Base-by-base conservation (phyloP, 495 filamentous ascomycete species). In the Penicillium silybi region DNA sequence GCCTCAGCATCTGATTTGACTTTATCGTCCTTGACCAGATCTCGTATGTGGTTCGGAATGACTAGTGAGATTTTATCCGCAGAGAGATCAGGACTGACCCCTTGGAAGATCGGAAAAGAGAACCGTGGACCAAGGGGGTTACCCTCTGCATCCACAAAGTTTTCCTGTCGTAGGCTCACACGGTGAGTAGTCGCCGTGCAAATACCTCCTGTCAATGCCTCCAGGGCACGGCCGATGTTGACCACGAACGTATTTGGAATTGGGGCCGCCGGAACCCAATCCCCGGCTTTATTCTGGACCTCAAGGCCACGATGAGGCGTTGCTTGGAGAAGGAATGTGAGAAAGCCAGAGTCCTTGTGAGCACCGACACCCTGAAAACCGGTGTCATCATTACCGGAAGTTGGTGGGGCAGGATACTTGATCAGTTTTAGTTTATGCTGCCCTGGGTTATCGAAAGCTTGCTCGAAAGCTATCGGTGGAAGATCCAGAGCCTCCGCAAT, bases 381-480 rank as follows among this genome's bases (percentile, higher is more conserved):
- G 9, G 42, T 25, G 4, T 41, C 40, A 3, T 56, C 46, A 10
- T 41, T 13, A 9, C 39, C 27, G 13, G 52, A 68, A 63, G 4
- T 76, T 63, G 70, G 40, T 11, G 63, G 62, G 1, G 89, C 85
- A 0, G 89, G 89, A 57, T 95, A 96, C 68, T 91, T 92, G 54
- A 96, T 84, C 46, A 96, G 82, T 65, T 96, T 96, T 35, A 95
- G 72, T 68, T 93, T 95, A 70, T 96, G 89, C 68, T 95, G 85
- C 70, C 93, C 86, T 49, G 83, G 75, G 6, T 70, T 59, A 57
- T 95, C 89, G 69, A 91, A 95, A 72, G 92, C 58, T 22, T 54
- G 79, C 58, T 86, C 69, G 63, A 98, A 92, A 1, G 91, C 88
- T 22, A 74, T 76, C 0, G 80, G 54, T 0, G 85, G 82, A 0